Evolutionary conservation across 805 yeast species (phyloP), one percentile per base, ranked within the genome.

Genomic region (Metschnikowia bowlesiae): DNA sequence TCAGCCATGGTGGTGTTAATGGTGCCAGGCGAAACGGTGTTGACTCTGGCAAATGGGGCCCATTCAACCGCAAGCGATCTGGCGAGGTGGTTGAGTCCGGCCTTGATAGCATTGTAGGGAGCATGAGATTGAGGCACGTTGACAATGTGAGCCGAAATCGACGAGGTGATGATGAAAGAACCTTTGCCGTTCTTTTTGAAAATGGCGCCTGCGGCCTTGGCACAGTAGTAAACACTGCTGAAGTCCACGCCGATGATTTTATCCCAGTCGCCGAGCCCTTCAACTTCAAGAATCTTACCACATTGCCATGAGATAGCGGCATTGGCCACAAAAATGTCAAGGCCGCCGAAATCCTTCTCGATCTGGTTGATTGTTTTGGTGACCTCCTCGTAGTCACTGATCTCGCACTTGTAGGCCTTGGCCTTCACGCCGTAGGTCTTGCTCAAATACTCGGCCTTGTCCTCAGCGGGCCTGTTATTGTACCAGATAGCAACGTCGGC

Each of bases 271-370:
- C 65, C 70, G 39, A 61, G 62, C 16, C 70, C 71, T 39, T 70
- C 66, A 32, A 63, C 73, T 31, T 72, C n/a, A n/a, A n/a, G n/a
- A n/a, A n/a, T n/a, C n/a, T n/a, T n/a, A n/a, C n/a, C n/a, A n/a
- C n/a, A n/a, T n/a, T n/a, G n/a, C n/a, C 95, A 89, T 11, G 89
- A 83, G 44, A 88, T 82, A 48, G 96, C 96, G 14, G 96, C 96
- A 66, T 89, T 89, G 61, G 95, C 95, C 39, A 89, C 95, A 60
- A 87, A 85, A 37, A 88, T 71, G 67, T 89, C 96, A 56, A 89
- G 81, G 51, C 80, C 80, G 47, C 92, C 94, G 64, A 89, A 89
- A 64, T 87, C 95, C 56, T 70, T 56, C 56, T 75, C 79, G 53
- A 83, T 81, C 64, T 75, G 76, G 30, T 60, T 64, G 48, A 85